Evolutionary conservation across 495 filamentous ascomycete species (phyloP), one percentile per base, ranked within the genome.

Genomic region (Xylaria telfairii): DNA sequence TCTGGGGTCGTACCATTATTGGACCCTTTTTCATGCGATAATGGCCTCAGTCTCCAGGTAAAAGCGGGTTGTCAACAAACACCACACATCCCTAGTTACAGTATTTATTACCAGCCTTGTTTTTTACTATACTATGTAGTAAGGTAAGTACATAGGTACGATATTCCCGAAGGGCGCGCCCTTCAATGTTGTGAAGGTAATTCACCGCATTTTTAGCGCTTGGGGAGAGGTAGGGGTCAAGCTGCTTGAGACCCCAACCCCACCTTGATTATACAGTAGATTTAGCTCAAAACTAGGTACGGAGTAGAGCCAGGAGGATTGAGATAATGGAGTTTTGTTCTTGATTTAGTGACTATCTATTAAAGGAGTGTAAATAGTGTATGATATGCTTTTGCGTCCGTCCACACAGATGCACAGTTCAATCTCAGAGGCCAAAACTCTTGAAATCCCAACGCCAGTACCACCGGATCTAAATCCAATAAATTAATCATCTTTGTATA

Each of bases 391-490:
- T 4, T 42, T 37, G 34, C 28, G 24, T 41, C 24, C 28, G 10
- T 26, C 6, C 49, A 30, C 24, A 15, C 42, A 41, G 42, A 62
- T 17, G 34, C 9, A 46, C 21, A 8, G 37, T 12, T 64, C 24
- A 47, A 46, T 47, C 21, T 57, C 41, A 39, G 15, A 56, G 24
- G n/a, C 17, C 8, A 56, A n/a, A 37, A 17, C 37, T 24, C 59
- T 26, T 62, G n/a, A 26, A 53, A 44, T 7, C 67, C 67, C n/a
- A 62, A 69, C 67, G 41, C 67, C 67, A 15, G 24, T 15, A 39
- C 24, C 54, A 15, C 21, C 44, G 21, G 26, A 41, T 69, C 56
- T 69, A 61, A n/a, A 28, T 26, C 42, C 28, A 51, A 49, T 30
- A 49, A 26, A 60, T 49, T 4, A 24, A 37, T 51, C 51, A 2